These are phyloP conservation scores for Xylariales sp. DNA, from an alignment of 2,329 filamentous ascomycete species.

Conservation along the genomic window DNA sequence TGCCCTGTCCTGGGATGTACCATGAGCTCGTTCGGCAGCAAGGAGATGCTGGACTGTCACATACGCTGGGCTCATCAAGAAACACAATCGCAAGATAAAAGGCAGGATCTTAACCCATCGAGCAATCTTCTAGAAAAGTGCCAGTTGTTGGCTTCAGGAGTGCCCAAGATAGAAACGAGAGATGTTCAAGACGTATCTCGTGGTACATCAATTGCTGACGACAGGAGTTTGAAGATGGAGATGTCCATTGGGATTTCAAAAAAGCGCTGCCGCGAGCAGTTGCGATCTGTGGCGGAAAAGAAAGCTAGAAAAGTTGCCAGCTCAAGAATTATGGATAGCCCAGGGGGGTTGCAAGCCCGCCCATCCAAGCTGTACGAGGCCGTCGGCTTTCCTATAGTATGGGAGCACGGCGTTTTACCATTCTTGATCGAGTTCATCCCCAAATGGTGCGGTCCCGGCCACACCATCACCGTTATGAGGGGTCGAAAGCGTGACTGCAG, in stretches of 20 bases:
- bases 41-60: slow-evolving; percentile 31
- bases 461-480: slow-evolving; percentile 33
- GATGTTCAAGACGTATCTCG: no score
- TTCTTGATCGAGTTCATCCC: slow-evolving; percentile 37
- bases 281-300: slow-evolving; percentile 29
- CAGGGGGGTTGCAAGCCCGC: slow-evolving; percentile 21
- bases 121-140: slow-evolving; percentile 13
- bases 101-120: slow-evolving; percentile 9
- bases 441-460: slow-evolving; percentile 34
- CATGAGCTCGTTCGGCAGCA: slow-evolving; percentile 28
- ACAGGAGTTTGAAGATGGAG: slow-evolving; percentile 20
- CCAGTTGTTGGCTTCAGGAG: no score
- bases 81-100: slow-evolving; percentile 8
- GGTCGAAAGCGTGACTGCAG: slow-evolving; percentile 29
- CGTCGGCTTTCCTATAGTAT: slow-evolving; percentile 34
- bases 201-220: no score
- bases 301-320: slow-evolving; percentile 23
- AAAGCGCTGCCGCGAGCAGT: slow-evolving; percentile 28
- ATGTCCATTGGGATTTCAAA: slow-evolving; percentile 28
- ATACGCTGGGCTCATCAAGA: slow-evolving; percentile 29
- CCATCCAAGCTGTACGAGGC: slow-evolving; percentile 25
- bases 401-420: slow-evolving; percentile 38
- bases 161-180: no score
- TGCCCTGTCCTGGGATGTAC: slow-evolving; percentile 35
- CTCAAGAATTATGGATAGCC: slow-evolving; percentile 25